Percentiles rank a stretch among this genome's conserved stretches.
phyloP scores from a whole-genome alignment of 805 yeast species.

The Candida oleophila region DNA sequence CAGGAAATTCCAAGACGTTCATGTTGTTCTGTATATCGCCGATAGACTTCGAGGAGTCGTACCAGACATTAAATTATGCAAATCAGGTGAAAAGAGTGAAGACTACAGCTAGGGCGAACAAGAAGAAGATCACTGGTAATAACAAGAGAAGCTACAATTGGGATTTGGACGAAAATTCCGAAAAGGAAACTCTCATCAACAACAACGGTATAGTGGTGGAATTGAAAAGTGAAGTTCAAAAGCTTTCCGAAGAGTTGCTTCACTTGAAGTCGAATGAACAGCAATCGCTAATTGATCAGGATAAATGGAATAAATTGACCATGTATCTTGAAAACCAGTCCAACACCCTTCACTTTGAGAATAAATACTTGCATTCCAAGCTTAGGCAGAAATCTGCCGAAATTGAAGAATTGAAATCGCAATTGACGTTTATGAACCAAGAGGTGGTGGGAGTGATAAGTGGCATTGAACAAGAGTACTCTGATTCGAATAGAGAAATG shows the following conservation, averaged over 20 bases:
- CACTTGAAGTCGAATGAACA: slow-evolving; percentile 10
- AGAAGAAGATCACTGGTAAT: slow-evolving; percentile 21
- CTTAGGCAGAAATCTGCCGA: slow-evolving; percentile 16
- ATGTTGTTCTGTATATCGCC: slow-evolving; percentile 89
- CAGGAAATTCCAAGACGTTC: slow-evolving; percentile 85
- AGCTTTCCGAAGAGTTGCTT: slow-evolving; percentile 24
- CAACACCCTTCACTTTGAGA: slow-evolving; percentile 31
- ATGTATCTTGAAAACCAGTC: slow-evolving; percentile 32
- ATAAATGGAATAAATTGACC: slow-evolving; percentile 24
- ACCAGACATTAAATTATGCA: slow-evolving; percentile 76
- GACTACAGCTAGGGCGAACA: slow-evolving; percentile 53
- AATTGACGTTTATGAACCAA: slow-evolving; percentile 21
- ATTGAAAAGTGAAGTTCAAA: slow-evolving; percentile 30
- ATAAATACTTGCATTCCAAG: slow-evolving; percentile 27
- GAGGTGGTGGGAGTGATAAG: slow-evolving; percentile 13
- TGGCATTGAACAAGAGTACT: slow-evolving; percentile 4
- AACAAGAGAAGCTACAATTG: slow-evolving; percentile 26
- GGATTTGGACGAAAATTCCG: slow-evolving; percentile 17
- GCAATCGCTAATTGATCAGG: slow-evolving; percentile 6
- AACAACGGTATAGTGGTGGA: slow-evolving; percentile 17
- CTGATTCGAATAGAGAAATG: not conserved
- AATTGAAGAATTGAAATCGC: slow-evolving; percentile 22
- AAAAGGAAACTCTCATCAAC: slow-evolving; percentile 17
- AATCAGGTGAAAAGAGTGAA: slow-evolving; percentile 69
- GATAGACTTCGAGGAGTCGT: slow-evolving; percentile 71